These are phyloP conservation scores for Centrapalus pauciflorus DNA, from an alignment of 129 eudicot genomes.

Conservation along the genomic window DNA sequence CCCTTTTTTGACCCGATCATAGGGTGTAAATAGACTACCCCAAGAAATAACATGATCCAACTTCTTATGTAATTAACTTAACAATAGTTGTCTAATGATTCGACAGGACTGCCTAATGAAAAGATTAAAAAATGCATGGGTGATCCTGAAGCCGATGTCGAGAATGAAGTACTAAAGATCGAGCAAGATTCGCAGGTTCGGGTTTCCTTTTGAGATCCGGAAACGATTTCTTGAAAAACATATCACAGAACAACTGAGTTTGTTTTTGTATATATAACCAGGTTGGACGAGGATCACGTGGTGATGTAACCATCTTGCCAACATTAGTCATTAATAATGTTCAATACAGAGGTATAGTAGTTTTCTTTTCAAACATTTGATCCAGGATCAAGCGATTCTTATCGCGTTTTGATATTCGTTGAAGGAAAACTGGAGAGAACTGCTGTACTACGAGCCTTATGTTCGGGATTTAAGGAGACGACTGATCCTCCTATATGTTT, in stretches of 20 bases:
- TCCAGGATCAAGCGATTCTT: background rate
- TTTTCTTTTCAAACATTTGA: background rate
- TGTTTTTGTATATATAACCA: conserved; percentile 18
- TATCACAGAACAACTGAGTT: background rate
- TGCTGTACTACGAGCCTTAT: conserved; percentile 72
- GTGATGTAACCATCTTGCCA: conserved; percentile 96
- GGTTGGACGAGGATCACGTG: conserved; percentile 94
- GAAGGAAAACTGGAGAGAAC: conserved; percentile 88
- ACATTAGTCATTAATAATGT: conserved; percentile 78
- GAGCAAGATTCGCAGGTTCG: conserved; percentile 94
- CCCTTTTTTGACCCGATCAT: no score
- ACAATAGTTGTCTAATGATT: background rate
- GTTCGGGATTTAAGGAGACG: conserved; percentile 89
- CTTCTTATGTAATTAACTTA: background rate
- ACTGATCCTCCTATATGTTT: conserved; percentile 88
- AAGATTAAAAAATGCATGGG: conserved; percentile 88
- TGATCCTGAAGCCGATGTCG: conserved; percentile 85
- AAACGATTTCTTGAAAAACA: background rate
- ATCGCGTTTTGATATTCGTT: background rate
- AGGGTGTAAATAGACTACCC: no score
- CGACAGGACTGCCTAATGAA: conserved; percentile 68
- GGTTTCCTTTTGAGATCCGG: background rate
- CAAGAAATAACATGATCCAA: no score
- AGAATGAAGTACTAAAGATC: conserved; percentile 69
- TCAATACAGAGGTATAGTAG: conserved; percentile 85